Percentiles rank a stretch among this genome's conserved stretches.
These are phyloP conservation scores for Tuber aestivum DNA, from an alignment of 495 filamentous ascomycete genomes.

Conservation along the genomic window DNA sequence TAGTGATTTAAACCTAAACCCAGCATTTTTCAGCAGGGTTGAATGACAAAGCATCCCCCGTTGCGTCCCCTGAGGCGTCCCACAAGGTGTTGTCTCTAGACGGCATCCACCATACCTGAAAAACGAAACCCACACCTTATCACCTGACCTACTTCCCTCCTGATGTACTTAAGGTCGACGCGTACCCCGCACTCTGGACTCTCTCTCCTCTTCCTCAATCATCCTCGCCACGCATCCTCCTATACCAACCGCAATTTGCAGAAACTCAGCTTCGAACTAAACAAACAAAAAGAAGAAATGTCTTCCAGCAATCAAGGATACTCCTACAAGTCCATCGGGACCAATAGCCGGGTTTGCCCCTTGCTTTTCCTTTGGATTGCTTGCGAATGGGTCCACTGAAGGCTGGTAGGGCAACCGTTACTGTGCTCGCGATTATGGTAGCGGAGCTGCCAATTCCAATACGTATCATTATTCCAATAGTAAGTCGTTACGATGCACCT, in stretches of 20 bases:
- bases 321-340: conserved; percentile 46
- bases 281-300: no score
- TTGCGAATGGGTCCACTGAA: not conserved
- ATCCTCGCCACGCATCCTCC: not conserved
- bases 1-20: no score
- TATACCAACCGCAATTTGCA: not conserved
- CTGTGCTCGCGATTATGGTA: conserved; percentile 52
- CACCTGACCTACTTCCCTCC: not conserved
- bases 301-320: conserved; percentile 40
- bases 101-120: not conserved
- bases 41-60: no score
- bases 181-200: not conserved
- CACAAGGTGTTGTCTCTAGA: no score
- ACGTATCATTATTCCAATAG: conserved; percentile 56
- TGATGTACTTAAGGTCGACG: not conserved
- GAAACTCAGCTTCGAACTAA: not conserved
- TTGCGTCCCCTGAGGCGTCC: no score
- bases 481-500: conserved; percentile 34
- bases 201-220: not conserved
- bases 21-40: no score
- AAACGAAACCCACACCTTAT: not conserved
- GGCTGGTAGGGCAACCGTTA: conserved; percentile 52
- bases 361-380: not conserved
- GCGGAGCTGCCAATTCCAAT: conserved; percentile 47
- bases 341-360: conserved; percentile 45